phyloP scores from a whole-genome alignment of 805 yeast species.

The Wickerhamomyces strasburgensis region DNA sequence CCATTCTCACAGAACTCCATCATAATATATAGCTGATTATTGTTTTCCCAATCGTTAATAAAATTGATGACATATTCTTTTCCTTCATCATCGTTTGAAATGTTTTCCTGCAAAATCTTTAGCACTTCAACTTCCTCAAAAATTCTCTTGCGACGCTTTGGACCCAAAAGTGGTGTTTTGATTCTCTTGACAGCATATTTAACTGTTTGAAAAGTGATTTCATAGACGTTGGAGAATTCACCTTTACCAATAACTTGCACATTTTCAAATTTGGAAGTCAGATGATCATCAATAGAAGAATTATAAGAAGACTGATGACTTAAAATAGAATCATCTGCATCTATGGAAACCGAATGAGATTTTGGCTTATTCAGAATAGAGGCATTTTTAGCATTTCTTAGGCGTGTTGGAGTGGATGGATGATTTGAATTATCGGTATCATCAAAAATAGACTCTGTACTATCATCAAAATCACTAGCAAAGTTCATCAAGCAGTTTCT shows the following conservation, averaged over 20 bases:
- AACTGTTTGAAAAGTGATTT: conserved; percentile 61
- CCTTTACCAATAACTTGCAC: conserved; percentile 77
- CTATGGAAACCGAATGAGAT: conserved; percentile 18
- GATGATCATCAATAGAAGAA: conserved; percentile 34
- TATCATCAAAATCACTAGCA: conserved; percentile 38
- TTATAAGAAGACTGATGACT: conserved; percentile 23
- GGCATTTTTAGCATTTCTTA: conserved; percentile 18
- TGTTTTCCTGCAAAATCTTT: conserved; percentile 35
- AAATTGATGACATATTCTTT: conserved; percentile 74
- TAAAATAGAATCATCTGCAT: conserved; percentile 18
- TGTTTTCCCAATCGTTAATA: conserved; percentile 81
- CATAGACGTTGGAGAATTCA: conserved; percentile 85
- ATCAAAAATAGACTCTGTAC: conserved; percentile 25
- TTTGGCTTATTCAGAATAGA: conserved; percentile 21
- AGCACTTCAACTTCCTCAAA: conserved; percentile 76
- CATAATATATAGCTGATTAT: conserved; percentile 78
- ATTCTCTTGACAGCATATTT: conserved; percentile 86
- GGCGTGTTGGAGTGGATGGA: conserved; percentile 42
- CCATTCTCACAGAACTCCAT: conserved; percentile 96
- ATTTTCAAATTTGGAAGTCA: conserved; percentile 47
- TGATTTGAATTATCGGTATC: conserved; percentile 16
- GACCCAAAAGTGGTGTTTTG: conserved; percentile 55
- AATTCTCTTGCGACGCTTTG: conserved; percentile 55
- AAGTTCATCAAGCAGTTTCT: conserved; percentile 37
- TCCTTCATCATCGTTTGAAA: conserved; percentile 49